Percentiles rank a stretch among this genome's conserved stretches.
phyloP scores from a whole-genome alignment of 805 yeast species.

The Schwanniomyces vanrijiae region DNA sequence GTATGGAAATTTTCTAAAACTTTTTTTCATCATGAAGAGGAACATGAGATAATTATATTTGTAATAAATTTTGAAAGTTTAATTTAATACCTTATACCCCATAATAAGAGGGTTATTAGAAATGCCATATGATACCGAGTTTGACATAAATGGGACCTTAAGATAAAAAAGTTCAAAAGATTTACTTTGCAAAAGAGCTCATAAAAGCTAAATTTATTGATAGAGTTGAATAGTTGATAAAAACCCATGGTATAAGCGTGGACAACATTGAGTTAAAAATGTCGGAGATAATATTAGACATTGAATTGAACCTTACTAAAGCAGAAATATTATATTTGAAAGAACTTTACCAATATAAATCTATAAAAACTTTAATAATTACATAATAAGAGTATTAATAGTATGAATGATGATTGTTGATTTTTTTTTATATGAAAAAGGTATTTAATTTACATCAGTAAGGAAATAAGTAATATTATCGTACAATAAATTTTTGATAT shows the following conservation, averaged over 20 bases:
- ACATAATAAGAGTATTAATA: no score
- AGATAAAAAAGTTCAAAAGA: conserved; percentile 14
- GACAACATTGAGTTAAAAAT: conserved; percentile 15
- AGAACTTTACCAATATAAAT: conserved; percentile 30
- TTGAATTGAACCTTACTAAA: conserved; percentile 18
- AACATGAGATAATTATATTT: conserved; percentile 59
- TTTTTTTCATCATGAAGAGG: conserved; percentile 62
- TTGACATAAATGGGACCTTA: conserved; percentile 8
- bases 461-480: no score
- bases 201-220: conserved; percentile 4
- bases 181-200: conserved; percentile 5
- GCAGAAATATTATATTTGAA: conserved; percentile 38
- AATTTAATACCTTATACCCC: conserved; percentile 67
- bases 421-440: no score
- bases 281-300: conserved; percentile 15
- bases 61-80: conserved; percentile 43
- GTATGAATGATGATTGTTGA: no score
- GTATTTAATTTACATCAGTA: no score
- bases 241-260: conserved; percentile 10
- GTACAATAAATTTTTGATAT: no score
- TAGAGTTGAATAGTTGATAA: conserved; percentile 12
- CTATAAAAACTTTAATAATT: not conserved
- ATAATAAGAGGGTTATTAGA: conserved; percentile 55
- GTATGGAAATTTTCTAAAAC: conserved; percentile 60
- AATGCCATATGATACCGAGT: conserved; percentile 36